Evolutionary conservation across 805 yeast species (phyloP), one percentile per base, ranked within the genome.

Genomic region (Candida jianshihensis): DNA sequence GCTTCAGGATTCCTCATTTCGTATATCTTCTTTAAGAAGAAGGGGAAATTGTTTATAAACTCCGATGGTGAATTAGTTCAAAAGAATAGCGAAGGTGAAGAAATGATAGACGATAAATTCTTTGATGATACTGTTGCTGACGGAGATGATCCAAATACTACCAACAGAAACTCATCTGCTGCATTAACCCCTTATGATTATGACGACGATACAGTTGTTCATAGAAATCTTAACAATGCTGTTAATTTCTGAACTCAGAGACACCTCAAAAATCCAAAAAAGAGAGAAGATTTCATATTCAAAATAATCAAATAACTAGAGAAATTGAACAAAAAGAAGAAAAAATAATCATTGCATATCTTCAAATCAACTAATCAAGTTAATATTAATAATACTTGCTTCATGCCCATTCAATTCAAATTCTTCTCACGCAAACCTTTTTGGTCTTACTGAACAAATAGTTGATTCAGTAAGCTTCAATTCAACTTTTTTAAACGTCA

Each of bases 41-140:
- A 26, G 19, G 37, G 36, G 18, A 43, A 31, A 26, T 34, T 39
- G 1, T 51, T 53, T 30, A 44, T 53, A 28, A 53, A 53, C 35
- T 41, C 49, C 7, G 57, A 53, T 41, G 57, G 57, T 33, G 56
- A 53, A 34, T 33, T 53, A 5, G 48, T 53, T 1, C 30, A 41
- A 3, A 37, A 36, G 31, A 27, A 35, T 17, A 45, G 41, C 13
- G 35, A 40, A 12, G 37, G 37, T 11, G 57, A 51, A 10, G 49
- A 44, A 4, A 49, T 49, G 54, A 38, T 53, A 31, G 57, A 53
- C 18, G 57, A 51, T 4, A 44, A 49, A 26, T 35, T 44, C 26
- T 48, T 53, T 19, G 54, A 49, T 19, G 54, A 53, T n/a, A 45
- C 56, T 9, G 50, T 51, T n/a, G 42, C 31, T 12, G 50, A 40